Evolutionary conservation across 1,284 basidiomycete genomes (phyloP).

Genomic region (Hemileia vastatrix): DNA sequence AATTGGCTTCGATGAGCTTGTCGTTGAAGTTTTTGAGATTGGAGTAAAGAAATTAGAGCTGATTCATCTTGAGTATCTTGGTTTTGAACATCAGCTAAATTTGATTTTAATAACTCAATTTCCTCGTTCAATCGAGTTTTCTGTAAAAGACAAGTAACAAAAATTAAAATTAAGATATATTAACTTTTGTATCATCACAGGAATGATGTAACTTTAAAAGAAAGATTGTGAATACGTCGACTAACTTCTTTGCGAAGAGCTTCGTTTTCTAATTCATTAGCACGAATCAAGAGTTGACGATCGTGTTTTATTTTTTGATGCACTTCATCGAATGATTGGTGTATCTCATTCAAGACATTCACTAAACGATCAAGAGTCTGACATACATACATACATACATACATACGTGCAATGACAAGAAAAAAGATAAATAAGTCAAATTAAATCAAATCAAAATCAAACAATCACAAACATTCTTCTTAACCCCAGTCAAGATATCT

Average conservation of each 20-base stretch:
- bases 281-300: no score
- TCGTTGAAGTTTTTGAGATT: no score
- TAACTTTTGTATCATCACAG: neutral
- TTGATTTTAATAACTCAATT: slow-evolving; percentile 11
- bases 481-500: no score
- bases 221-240: neutral
- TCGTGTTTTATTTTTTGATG: no score
- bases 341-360: no score
- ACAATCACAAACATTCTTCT: no score
- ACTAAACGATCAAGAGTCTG: slow-evolving; percentile 6
- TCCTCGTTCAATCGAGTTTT: slow-evolving; percentile 14
- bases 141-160: neutral
- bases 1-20: no score
- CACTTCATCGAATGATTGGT: no score
- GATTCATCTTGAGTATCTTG: slow-evolving; percentile 2
- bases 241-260: slow-evolving; percentile 9
- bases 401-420: no score
- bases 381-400: slow-evolving; percentile 3
- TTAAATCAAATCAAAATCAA: no score
- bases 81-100: slow-evolving; percentile 11
- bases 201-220: neutral
- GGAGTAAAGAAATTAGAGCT: slow-evolving; percentile 12
- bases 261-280: no score
- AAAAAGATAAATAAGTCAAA: no score
- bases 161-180: neutral